Evolutionary conservation across 2,329 filamentous ascomycete genomes (phyloP).

Genomic region (Diaporthe vexans): DNA sequence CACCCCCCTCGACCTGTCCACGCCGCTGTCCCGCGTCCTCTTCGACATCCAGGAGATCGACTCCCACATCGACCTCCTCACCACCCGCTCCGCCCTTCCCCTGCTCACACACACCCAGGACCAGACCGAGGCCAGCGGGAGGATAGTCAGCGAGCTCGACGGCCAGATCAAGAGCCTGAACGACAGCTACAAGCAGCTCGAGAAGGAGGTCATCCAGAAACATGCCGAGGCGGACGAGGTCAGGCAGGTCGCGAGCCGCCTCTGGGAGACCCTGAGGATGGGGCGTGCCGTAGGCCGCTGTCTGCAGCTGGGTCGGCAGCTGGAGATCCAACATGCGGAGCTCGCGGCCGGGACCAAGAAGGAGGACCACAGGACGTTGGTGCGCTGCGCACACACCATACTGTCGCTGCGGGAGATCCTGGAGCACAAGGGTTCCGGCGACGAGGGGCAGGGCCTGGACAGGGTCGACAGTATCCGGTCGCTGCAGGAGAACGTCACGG

Average conservation of each 20-base stretch:
- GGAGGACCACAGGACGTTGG: conserved; percentile 82
- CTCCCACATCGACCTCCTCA: conserved; percentile 92
- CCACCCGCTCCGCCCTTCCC: conserved; percentile 85
- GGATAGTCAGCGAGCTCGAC: conserved; percentile 82
- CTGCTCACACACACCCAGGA: conserved; percentile 83
- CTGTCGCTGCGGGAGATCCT: conserved; percentile 82
- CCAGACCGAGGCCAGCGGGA: conserved; percentile 79
- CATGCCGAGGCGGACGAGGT: conserved; percentile 90
- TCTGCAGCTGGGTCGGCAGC: conserved; percentile 84
- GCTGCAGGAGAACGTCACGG: conserved; percentile 76
- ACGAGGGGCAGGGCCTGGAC: conserved; percentile 83
- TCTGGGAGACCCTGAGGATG: conserved; percentile 85
- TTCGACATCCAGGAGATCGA: conserved; percentile 98
- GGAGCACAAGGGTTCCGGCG: conserved; percentile 73
- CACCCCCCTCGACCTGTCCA: conserved; percentile 91
- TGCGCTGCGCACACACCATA: conserved; percentile 86
- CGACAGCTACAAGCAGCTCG: conserved; percentile 86
- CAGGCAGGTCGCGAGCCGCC: conserved; percentile 79
- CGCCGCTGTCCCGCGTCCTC: conserved; percentile 90
- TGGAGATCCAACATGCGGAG: conserved; percentile 88
- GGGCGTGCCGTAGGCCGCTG: conserved; percentile 83
- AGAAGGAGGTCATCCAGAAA: conserved; percentile 87
- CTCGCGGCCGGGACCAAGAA: conserved; percentile 64
- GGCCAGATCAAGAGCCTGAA: conserved; percentile 84
- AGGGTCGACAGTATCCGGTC: conserved; percentile 79